Evolutionary conservation across 768 basidiomycete genomes (phyloP).

Genomic region (Heimioporus sp.): DNA sequence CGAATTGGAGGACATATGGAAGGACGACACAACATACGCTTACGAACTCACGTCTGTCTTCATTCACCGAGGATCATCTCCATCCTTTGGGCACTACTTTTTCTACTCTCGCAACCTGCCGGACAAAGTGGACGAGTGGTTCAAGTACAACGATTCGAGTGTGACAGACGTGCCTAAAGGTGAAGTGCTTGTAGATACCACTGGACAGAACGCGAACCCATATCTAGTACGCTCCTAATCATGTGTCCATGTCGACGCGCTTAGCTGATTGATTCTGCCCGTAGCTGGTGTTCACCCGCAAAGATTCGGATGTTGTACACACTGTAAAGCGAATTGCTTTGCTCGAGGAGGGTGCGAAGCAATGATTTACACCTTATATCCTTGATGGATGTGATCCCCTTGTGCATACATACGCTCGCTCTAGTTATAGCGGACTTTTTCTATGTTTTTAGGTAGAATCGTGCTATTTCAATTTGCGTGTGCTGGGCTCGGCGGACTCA

Average conservation of each 20-base stretch:
- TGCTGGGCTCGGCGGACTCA: too few relatives aligned
- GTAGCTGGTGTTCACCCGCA: constrained; percentile 82
- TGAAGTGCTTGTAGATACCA: constrained; percentile 87
- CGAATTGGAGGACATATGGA: constrained; percentile 76
- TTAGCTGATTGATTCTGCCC: constrained; percentile 5
- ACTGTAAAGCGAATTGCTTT: constrained; percentile 68
- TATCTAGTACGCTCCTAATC: constrained; percentile 62
- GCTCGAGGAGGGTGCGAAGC: constrained; percentile 24
- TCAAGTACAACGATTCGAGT: constrained; percentile 94
- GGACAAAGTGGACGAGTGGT: constrained; percentile 78
- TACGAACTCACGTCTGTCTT: constrained; percentile 95
- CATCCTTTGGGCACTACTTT: constrained; percentile 93
- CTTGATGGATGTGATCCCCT: constrained; percentile 17
- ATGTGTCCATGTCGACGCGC: not conserved
- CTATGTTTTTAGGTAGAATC: constrained; percentile 5
- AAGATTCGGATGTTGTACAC: constrained; percentile 74
- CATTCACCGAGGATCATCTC: constrained; percentile 87
- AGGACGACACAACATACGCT: constrained; percentile 56
- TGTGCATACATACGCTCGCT: constrained; percentile 9
- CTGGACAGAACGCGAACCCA: constrained; percentile 87
- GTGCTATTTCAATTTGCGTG: too few relatives aligned
- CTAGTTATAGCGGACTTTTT: constrained; percentile 5
- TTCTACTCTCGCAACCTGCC: constrained; percentile 91
- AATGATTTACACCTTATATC: constrained; percentile 30
- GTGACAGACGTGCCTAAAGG: constrained; percentile 74